Base-by-base conservation (phyloP, 371 early-diverging fungal species). In the Circinella umbellata region DNA sequence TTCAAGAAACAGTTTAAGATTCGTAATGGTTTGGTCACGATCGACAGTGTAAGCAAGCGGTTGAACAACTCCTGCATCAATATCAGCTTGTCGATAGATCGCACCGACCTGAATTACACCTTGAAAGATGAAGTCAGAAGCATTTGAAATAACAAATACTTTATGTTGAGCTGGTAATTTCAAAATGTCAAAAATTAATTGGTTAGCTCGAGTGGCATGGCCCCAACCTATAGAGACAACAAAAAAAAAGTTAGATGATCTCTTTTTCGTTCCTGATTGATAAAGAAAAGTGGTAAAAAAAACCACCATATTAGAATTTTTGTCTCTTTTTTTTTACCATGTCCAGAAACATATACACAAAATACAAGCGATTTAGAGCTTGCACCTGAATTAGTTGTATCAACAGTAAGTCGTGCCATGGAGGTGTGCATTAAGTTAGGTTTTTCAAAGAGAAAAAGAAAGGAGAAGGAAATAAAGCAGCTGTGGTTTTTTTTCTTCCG, bases 1-100 rank as follows among this genome's bases (percentile, higher is more conserved):
- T 6, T 77, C 73, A 47, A 89, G 63, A 75, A 89, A 89, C 10
- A 70, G 53, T 63, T 64, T 76, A 36, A 87, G 74, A 39, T 86
- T 79, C 27, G 70, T 71, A 60, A 89, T 86, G 9, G 89, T 89
- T 68, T 80, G 78, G 11, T 83, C 78, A 14, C 86, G 77, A 71
- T 92, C 90, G 7, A 93, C 90, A 3, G 88, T 90, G 46, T 91
- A 90, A 14, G 93, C 90, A 63, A 92, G 80, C 48, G 88, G 88
- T 69, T 93, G 92, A 7, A 90, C 86, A 4, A 91, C 90, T 27
- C 91, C 91, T 14, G 89, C 89, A 77, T 91, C 91, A 42, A 91
- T 82, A 48, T 83, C 83, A 14, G 86, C 84, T 62, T 90, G 88
- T 27, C 87, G 83, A 68, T 86, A 89, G 17, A 79, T 68, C n/a